A percentile compares a stretch with the other conserved stretches of the same genome.
Evolutionary conservation across 2,329 filamentous ascomycete genomes (phyloP).

Genomic region (Lecanicillium sp.): DNA sequence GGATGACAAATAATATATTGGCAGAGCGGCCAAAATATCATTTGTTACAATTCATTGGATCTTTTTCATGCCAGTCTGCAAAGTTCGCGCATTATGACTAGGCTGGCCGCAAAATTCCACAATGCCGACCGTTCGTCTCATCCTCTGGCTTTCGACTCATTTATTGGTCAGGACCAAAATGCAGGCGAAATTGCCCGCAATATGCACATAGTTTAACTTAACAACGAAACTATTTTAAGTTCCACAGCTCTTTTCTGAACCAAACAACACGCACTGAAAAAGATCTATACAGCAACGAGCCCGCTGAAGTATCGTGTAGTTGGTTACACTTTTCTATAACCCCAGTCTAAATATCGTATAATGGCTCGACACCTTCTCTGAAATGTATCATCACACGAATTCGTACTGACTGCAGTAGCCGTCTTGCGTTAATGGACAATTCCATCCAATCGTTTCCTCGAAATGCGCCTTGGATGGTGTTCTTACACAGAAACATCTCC

Average conservation of each 20-base stretch:
- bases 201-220: too few species aligned
- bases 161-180: too few species aligned
- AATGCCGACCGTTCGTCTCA: neutral
- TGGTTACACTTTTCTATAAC: too few species aligned
- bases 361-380: neutral
- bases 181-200: too few species aligned
- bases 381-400: neutral
- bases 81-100: neutral
- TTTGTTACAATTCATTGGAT: neutral
- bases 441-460: neutral
- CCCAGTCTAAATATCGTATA: neutral
- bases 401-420: neutral
- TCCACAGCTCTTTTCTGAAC: too few species aligned
- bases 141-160: neutral
- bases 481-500: neutral
- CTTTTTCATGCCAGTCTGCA: neutral
- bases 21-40: neutral
- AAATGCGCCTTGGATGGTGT: neutral
- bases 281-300: too few species aligned
- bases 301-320: too few species aligned
- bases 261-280: too few species aligned
- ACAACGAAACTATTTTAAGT: too few species aligned
- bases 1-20: neutral
- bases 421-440: neutral
- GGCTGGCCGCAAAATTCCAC: neutral